Evolutionary conservation across 139 green algal genomes (phyloP).

Genomic region (Volvox africanus): DNA sequence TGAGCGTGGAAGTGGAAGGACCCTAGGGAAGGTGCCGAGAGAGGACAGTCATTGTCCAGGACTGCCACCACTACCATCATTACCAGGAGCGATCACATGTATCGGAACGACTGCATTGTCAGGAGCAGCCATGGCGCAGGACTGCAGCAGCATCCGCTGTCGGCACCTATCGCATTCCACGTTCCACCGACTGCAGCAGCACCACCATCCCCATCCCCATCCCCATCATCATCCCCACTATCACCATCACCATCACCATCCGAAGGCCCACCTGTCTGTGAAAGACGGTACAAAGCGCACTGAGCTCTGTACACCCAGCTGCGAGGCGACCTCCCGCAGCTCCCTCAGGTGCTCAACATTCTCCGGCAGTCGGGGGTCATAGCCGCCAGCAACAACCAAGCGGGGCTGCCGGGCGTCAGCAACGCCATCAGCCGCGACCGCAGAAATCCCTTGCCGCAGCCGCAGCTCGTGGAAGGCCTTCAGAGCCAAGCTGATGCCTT

Average conservation of each 20-base stretch:
- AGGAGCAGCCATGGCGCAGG: no score
- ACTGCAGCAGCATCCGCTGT: no score
- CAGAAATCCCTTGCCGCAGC: background rate
- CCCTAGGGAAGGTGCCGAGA: no score
- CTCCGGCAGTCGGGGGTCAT: slow-evolving; percentile 89
- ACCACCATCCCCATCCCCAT: no score
- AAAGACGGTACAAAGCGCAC: slow-evolving; percentile 93
- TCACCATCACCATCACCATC: no score
- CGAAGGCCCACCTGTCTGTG: slow-evolving; percentile 68
- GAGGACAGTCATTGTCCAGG: no score
- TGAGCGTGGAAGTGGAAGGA: no score
- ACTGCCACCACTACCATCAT: background rate
- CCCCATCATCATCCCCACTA: no score
- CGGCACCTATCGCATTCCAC: no score
- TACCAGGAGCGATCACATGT: background rate
- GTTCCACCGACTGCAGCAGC: no score
- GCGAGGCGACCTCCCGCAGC: slow-evolving; percentile 28
- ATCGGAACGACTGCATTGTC: no score
- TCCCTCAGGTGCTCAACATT: slow-evolving; percentile 87
- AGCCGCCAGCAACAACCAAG: slow-evolving; percentile 88
- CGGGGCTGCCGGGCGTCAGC: background rate
- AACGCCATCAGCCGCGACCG: background rate
- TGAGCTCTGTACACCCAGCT: slow-evolving; percentile 60
- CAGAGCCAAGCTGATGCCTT: slow-evolving; percentile 92
- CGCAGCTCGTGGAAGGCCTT: slow-evolving; percentile 75